Evolutionary conservation across 352 stramenopile species (phyloP).

Genomic region (Phytopythium sindhum): DNA sequence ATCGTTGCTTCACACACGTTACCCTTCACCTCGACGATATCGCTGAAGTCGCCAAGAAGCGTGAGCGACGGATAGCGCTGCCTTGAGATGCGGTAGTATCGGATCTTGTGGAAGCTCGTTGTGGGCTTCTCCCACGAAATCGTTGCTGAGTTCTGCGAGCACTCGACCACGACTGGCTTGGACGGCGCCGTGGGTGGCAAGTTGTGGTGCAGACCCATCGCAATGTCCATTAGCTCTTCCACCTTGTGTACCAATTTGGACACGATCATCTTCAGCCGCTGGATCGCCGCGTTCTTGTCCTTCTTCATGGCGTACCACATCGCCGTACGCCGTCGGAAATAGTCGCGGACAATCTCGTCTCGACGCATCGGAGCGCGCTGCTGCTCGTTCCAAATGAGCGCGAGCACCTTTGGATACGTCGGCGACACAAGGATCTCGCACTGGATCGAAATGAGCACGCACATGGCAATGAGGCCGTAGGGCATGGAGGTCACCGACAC

Average conservation of each 20-base stretch:
- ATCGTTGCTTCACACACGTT: conserved; percentile 53
- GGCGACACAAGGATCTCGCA: conserved; percentile 65
- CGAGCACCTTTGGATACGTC: conserved; percentile 56
- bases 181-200: conserved; percentile 74
- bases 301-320: conserved; percentile 81
- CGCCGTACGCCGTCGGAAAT: conserved; percentile 61
- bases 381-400: conserved; percentile 47
- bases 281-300: conserved; percentile 78
- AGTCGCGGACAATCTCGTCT: conserved; percentile 60
- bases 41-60: conserved; percentile 74
- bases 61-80: conserved; percentile 82
- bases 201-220: conserved; percentile 79
- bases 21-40: conserved; percentile 74
- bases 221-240: conserved; percentile 88
- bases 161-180: conserved; percentile 49
- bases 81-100: conserved; percentile 76
- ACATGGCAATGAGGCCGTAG: conserved; percentile 72
- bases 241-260: conserved; percentile 87
- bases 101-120: conserved; percentile 72
- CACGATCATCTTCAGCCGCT: conserved; percentile 84
- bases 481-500: conserved; percentile 50
- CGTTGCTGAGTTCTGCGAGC: conserved; percentile 71
- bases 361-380: conserved; percentile 42
- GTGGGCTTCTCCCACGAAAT: conserved; percentile 66
- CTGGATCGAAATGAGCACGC: conserved; percentile 82